Evolutionary conservation across 2,329 filamentous ascomycete genomes (phyloP).

Genomic region (Diaporthe batatas): DNA sequence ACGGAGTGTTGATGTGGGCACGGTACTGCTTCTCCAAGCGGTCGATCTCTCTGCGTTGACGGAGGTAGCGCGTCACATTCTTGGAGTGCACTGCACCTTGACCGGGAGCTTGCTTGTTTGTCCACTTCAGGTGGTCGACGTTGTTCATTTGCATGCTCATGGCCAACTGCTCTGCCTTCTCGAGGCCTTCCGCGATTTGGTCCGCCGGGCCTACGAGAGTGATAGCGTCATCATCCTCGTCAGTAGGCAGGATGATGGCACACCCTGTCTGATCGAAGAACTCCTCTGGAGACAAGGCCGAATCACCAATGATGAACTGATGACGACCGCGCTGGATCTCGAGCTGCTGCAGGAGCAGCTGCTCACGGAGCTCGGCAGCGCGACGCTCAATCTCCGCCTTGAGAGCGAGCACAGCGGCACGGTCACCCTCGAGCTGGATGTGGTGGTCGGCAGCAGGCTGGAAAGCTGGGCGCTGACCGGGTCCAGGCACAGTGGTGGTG

Average conservation of each 20-base stretch:
- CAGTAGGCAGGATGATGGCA: slow-evolving; percentile 82
- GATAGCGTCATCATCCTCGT: slow-evolving; percentile 84
- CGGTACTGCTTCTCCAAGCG: slow-evolving; percentile 84
- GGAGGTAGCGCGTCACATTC: slow-evolving; percentile 89
- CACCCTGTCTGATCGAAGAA: slow-evolving; percentile 95
- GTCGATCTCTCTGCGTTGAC: slow-evolving; percentile 83
- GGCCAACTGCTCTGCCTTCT: slow-evolving; percentile 89
- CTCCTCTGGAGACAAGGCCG: slow-evolving; percentile 82
- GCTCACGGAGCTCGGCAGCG: slow-evolving; percentile 79
- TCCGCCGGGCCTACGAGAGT: slow-evolving; percentile 86
- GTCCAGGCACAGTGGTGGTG: slow-evolving; percentile 71
- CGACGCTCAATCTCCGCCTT: slow-evolving; percentile 85
- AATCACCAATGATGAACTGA: slow-evolving; percentile 93
- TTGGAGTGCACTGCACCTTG: slow-evolving; percentile 84
- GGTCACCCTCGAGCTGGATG: slow-evolving; percentile 90
- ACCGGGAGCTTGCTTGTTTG: slow-evolving; percentile 71
- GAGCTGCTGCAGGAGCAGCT: slow-evolving; percentile 82
- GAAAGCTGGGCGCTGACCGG: slow-evolving; percentile 78
- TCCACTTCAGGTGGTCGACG: slow-evolving; percentile 74
- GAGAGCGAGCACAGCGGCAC: slow-evolving; percentile 82
- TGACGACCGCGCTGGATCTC: slow-evolving; percentile 89
- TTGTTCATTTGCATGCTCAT: slow-evolving; percentile 87
- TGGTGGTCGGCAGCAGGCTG: slow-evolving; percentile 79
- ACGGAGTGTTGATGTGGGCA: slow-evolving; percentile 88
- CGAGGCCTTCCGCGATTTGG: slow-evolving; percentile 79